phyloP scores from a whole-genome alignment of 2,329 filamentous ascomycete species.

The Sordariomycetes sp. region DNA sequence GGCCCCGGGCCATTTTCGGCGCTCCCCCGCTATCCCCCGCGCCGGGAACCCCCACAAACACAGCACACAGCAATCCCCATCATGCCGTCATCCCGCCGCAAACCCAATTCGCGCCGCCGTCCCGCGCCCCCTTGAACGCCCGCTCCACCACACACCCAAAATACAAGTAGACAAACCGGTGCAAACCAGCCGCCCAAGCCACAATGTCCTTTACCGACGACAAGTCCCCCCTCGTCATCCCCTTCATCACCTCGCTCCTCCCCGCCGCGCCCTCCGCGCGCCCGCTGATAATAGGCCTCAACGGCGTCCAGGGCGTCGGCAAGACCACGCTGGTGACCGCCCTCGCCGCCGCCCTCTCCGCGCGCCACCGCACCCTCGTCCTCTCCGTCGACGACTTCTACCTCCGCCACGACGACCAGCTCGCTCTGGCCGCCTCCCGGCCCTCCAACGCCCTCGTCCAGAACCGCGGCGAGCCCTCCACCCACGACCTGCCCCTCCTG shows the following conservation, averaged over 20 bases:
- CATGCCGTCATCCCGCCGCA: too few species aligned
- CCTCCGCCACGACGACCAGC: constrained; percentile 59
- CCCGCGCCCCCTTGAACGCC: background rate
- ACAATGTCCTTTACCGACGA: constrained; percentile 51
- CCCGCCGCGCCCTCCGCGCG: constrained; percentile 31
- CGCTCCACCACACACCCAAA: background rate
- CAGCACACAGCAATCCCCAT: too few species aligned
- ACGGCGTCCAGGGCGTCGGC: constrained; percentile 83
- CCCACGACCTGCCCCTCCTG: constrained; percentile 65
- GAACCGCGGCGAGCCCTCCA: constrained; percentile 72
- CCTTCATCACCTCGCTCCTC: constrained; percentile 60
- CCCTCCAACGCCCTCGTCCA: constrained; percentile 67
- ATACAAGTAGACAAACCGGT: background rate
- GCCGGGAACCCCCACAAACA: too few species aligned
- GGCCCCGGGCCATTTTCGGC: too few species aligned
- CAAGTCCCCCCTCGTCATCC: constrained; percentile 67
- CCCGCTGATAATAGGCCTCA: constrained; percentile 80
- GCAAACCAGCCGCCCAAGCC: background rate
- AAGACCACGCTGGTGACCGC: constrained; percentile 78
- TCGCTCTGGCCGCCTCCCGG: constrained; percentile 51
- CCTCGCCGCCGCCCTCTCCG: constrained; percentile 50
- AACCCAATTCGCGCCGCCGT: too few species aligned
- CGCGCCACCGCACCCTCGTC: constrained; percentile 53
- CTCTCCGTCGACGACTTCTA: constrained; percentile 89
- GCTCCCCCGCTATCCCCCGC: too few species aligned